Conservation (phyloP, 202 grass and related monocot species). For the Panicum virgatum region DNA sequence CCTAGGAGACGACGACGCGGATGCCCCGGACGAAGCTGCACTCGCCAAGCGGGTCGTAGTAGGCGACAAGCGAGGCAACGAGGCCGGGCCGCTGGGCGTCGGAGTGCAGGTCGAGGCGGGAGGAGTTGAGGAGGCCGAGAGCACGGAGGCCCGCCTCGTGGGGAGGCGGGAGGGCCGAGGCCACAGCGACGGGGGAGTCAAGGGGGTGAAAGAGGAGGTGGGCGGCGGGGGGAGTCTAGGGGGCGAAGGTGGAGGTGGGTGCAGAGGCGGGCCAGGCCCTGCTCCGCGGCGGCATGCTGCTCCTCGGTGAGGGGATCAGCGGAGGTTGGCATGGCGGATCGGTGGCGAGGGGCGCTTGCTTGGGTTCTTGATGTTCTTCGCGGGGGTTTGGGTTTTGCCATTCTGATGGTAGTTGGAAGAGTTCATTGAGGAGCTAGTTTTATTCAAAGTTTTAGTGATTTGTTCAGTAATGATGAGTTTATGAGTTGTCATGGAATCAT, state of each 20-base stretch:
- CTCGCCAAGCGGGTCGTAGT: conserved; percentile 54
- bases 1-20: conserved; percentile 51
- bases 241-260: too few species aligned
- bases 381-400: conserved; percentile 17
- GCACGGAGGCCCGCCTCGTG: conserved; percentile 65
- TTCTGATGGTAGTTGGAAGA: not conserved
- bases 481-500: not conserved
- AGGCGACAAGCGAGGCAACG: conserved; percentile 57
- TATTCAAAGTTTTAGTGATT: not conserved
- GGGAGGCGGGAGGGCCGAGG: conserved; percentile 23
- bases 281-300: conserved; percentile 52
- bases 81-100: conserved; percentile 54
- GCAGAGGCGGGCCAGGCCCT: conserved; percentile 51
- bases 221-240: too few species aligned
- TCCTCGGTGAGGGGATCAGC: conserved; percentile 32
- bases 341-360: conserved; percentile 7
- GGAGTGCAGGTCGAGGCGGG: conserved; percentile 43
- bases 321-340: conserved; percentile 38
- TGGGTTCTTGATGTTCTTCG: not conserved
- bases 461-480: not conserved
- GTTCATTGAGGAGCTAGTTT: not conserved
- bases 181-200: not conserved
- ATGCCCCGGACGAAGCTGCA: conserved; percentile 66
- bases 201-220: conserved; percentile 40
- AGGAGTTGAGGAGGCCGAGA: conserved; percentile 73